Conservation (phyloP, 768 basidiomycete genomes). For the Paxillus rubicundulus region DNA sequence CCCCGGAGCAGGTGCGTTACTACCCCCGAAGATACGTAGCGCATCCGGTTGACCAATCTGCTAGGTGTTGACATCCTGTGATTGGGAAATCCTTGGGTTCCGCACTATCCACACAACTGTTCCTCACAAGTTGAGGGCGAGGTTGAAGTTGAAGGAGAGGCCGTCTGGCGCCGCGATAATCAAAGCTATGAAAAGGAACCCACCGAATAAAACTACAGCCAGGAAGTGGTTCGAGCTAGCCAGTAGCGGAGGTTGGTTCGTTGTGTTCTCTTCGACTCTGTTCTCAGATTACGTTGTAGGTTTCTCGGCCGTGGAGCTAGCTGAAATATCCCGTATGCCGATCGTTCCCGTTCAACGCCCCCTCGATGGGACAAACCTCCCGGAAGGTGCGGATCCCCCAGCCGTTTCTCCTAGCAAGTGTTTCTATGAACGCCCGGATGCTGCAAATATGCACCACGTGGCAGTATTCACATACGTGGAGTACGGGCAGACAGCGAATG, state of each 20-base stretch:
- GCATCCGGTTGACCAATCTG: neutral
- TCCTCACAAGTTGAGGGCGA: slow-evolving; percentile 44
- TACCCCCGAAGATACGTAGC: neutral
- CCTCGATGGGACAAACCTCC: neutral
- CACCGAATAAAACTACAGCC: slow-evolving; percentile 53
- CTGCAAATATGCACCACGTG: slow-evolving; percentile 51
- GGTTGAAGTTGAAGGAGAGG: slow-evolving; percentile 63
- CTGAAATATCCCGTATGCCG: slow-evolving; percentile 46
- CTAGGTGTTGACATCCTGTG: slow-evolving; percentile 63
- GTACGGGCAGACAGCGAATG: slow-evolving; percentile 73
- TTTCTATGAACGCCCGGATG: slow-evolving; percentile 48
- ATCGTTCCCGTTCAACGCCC: slow-evolving; percentile 57
- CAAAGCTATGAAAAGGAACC: slow-evolving; percentile 48
- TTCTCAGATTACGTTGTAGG: slow-evolving; percentile 32
- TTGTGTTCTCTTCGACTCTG: neutral
- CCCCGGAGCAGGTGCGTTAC: slow-evolving; percentile 57
- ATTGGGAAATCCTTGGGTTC: slow-evolving; percentile 72
- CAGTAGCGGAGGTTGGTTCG: slow-evolving; percentile 46
- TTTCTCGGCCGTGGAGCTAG: slow-evolving; percentile 53
- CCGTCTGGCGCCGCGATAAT: slow-evolving; percentile 60
- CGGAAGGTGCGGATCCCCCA: neutral
- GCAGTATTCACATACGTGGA: slow-evolving; percentile 82
- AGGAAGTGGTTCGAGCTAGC: slow-evolving; percentile 63
- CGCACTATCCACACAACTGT: slow-evolving; percentile 52
- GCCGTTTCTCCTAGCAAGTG: slow-evolving; percentile 55